phyloP scores from a whole-genome alignment of 768 basidiomycete genomes.

The Termitomyces sp. region DNA sequence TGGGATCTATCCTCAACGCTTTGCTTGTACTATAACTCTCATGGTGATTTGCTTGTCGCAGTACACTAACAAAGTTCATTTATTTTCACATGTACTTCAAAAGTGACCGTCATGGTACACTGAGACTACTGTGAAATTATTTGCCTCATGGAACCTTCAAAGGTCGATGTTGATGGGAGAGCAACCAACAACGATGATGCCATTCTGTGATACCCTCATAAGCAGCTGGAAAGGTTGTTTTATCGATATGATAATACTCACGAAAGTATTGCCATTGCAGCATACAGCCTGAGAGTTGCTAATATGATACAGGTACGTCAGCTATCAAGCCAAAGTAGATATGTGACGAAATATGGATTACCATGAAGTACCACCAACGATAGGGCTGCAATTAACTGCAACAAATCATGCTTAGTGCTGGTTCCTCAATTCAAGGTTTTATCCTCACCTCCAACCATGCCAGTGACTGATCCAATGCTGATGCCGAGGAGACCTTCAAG shows the following conservation, averaged over 20 bases:
- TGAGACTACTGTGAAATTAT: background rate
- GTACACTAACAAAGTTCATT: background rate
- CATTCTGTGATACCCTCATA: constrained; percentile 3
- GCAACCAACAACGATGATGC: constrained; percentile 13
- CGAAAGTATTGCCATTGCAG: constrained; percentile 16
- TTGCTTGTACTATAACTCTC: background rate
- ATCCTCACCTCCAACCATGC: constrained; percentile 9
- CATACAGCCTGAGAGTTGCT: constrained; percentile 15
- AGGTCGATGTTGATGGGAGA: constrained; percentile 14
- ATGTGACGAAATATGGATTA: background rate
- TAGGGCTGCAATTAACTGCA: constrained; percentile 13
- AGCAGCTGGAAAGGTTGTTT: background rate
- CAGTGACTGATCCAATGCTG: background rate
- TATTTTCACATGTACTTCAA: background rate
- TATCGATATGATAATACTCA: background rate
- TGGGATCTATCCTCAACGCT: background rate
- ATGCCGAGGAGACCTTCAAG: constrained; percentile 11
- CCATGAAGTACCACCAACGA: constrained; percentile 6
- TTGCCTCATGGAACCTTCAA: background rate
- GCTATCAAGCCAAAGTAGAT: background rate
- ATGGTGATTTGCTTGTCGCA: background rate
- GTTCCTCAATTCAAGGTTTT: background rate
- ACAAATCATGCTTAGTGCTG: background rate
- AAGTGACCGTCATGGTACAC: background rate
- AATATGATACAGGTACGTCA: background rate